Evolutionary conservation across 768 basidiomycete genomes (phyloP).

Genomic region (Naematelia aurantialba): DNA sequence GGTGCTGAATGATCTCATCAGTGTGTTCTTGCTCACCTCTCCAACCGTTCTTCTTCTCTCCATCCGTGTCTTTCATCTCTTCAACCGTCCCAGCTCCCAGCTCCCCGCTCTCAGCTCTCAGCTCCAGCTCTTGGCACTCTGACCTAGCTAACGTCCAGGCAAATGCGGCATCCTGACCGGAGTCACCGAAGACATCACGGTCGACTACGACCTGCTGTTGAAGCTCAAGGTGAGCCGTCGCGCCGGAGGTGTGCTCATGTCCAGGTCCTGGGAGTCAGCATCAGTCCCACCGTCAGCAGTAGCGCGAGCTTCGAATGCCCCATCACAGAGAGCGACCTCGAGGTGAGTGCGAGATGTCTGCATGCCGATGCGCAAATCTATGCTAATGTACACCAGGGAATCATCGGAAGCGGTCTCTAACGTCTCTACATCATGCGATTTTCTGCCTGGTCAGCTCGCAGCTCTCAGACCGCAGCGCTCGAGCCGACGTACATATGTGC

Average conservation of each 20-base stretch:
- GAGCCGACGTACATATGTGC: constrained; percentile 73
- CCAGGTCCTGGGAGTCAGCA: constrained; percentile 38
- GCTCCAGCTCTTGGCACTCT: too few relatives aligned
- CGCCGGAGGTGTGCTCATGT: constrained; percentile 11
- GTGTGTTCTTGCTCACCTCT: constrained; percentile 23
- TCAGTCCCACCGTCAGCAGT: constrained; percentile 40
- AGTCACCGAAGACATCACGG: constrained; percentile 37
- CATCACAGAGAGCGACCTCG: constrained; percentile 35
- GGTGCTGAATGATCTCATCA: constrained; percentile 44
- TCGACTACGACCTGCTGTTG: constrained; percentile 47
- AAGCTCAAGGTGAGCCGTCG: constrained; percentile 37
- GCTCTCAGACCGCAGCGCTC: not conserved
- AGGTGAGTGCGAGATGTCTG: constrained; percentile 25
- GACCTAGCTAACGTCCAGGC: constrained; percentile 14
- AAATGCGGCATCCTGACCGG: constrained; percentile 41
- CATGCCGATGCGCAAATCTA: not conserved
- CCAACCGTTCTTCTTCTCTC: not conserved
- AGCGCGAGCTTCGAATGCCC: constrained; percentile 48
- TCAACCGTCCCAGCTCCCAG: too few relatives aligned
- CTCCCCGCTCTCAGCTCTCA: too few relatives aligned
- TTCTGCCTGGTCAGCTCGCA: constrained; percentile 8
- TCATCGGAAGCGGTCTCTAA: constrained; percentile 7
- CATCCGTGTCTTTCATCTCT: not conserved
- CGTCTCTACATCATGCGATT: constrained; percentile 15
- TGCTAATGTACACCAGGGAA: constrained; percentile 5